Base-by-base conservation (phyloP, 495 filamentous ascomycete genomes). In the Letharia lupina region DNA sequence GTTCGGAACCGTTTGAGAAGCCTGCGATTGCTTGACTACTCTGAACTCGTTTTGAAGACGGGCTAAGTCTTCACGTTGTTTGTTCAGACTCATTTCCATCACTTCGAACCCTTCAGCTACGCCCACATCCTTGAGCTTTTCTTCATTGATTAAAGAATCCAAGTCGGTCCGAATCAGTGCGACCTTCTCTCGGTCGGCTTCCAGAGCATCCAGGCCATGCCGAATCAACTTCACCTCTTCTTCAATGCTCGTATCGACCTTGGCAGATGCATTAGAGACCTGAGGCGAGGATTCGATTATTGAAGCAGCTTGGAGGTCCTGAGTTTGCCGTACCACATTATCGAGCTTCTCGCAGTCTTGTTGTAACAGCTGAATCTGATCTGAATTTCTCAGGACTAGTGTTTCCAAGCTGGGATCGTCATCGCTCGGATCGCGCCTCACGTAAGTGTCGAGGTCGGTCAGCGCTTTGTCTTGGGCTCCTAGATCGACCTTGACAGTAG, bases 1-100 rank as follows among this genome's bases (percentile, higher is more conserved):
- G 39, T 45, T 61, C 3, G 9, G 52, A 23, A 37, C 40, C 6
- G 31, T 16, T 16, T 40, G 54, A 47, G 12, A 37, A 35, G 40
- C 16, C 42, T 47, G 33, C 20, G 54, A 58, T 23, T 60, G 41
- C 41, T 41, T 63, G 39, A 56, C 37, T n/a, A 63, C n/a, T n/a
- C 16, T 60, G 41, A 41, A n/a, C 40, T 37, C 52, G 33, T 4
- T 39, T 35, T 28, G 45, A 23, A 39, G 41, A 20, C 11, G 57
- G 54, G 31, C 41, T 2, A 65, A 11, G 10, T 48, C 42, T 28
- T 41, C 54, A 4, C 7, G 12, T 18, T 65, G 63, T 40, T 41
- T 42, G 18, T 65, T 59, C 3, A 45, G 13, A 10, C 33, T 35
- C 11, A 1, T 15, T 37, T 57, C 54, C 1, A 57, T 35, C 13